phyloP scores from a whole-genome alignment of 139 green algal species.

The Edaphochlamys debaryana region DNA sequence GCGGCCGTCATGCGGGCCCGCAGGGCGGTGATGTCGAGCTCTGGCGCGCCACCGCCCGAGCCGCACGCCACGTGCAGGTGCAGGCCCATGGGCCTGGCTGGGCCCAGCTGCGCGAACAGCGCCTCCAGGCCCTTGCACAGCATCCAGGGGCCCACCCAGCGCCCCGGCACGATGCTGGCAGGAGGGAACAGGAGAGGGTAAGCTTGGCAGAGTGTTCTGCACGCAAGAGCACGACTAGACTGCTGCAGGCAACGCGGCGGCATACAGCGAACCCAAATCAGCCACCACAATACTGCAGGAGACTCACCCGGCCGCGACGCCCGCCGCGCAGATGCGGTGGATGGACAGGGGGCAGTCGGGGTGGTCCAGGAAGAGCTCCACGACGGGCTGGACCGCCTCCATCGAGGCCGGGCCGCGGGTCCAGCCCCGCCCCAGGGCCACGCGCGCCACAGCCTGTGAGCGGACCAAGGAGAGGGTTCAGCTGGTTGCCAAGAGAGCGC shows the following conservation, averaged over 20 bases:
- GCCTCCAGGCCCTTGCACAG: slow-evolving; percentile 82
- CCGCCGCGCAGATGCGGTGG: slow-evolving; percentile 81
- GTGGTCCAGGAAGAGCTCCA: slow-evolving; percentile 69
- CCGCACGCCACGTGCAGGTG: slow-evolving; percentile 73
- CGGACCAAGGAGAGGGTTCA: too few relatives aligned
- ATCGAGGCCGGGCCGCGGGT: slow-evolving; percentile 24
- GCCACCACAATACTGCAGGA: too few relatives aligned
- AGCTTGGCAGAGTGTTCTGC: too few relatives aligned
- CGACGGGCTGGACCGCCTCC: slow-evolving; percentile 51
- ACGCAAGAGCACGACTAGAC: too few relatives aligned
- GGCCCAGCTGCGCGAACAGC: slow-evolving; percentile 31
- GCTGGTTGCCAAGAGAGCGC: too few relatives aligned
- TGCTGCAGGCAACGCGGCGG: too few relatives aligned
- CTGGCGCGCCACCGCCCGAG: slow-evolving; percentile 79
- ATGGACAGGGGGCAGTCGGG: slow-evolving; percentile 68
- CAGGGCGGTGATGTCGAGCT: slow-evolving; percentile 45
- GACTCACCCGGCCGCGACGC: slow-evolving; percentile 67
- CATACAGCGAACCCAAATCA: too few relatives aligned
- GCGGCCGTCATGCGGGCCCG: too few relatives aligned
- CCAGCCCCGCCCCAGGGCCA: slow-evolving; percentile 62
- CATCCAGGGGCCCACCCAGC: slow-evolving; percentile 91
- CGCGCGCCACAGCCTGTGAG: slow-evolving; percentile 65
- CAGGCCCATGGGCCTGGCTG: slow-evolving; percentile 52
- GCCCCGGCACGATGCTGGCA: slow-evolving; percentile 79
- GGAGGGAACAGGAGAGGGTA: neutral